Evolutionary conservation across 1,284 basidiomycete species (phyloP).

Genomic region (Cryptococcus neoformans): DNA sequence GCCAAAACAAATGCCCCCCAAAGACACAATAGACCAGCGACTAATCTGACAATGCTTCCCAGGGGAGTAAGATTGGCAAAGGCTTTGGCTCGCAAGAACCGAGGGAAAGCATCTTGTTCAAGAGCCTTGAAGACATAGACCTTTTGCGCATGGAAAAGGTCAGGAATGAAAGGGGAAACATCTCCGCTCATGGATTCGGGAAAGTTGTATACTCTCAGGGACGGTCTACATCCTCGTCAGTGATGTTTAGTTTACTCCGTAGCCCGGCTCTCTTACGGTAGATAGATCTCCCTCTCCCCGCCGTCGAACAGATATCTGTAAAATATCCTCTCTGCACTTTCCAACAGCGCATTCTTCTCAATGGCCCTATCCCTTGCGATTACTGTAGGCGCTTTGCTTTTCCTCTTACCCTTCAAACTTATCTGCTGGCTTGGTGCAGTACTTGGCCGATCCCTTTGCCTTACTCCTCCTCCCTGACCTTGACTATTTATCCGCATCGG

Average conservation of each 20-base stretch:
- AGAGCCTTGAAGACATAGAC: conserved; percentile 96
- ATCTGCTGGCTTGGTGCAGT: conserved; percentile 11
- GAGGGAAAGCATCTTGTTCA: conserved; percentile 96
- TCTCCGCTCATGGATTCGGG: conserved; percentile 61
- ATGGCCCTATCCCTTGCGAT: conserved; percentile 89
- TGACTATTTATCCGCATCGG: neutral
- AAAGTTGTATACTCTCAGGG: conserved; percentile 47
- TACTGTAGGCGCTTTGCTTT: conserved; percentile 64
- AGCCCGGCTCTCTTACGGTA: conserved; percentile 66
- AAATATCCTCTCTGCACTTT: conserved; percentile 92
- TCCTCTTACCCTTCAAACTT: conserved; percentile 15
- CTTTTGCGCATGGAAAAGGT: conserved; percentile 96
- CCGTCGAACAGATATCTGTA: conserved; percentile 75
- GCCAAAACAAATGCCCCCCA: conserved; percentile 89
- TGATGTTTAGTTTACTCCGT: neutral
- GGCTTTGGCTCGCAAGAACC: conserved; percentile 92
- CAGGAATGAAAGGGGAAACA: conserved; percentile 85
- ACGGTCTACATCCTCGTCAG: conserved; percentile 21
- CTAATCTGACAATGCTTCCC: conserved; percentile 80
- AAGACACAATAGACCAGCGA: conserved; percentile 77
- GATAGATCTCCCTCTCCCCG: conserved; percentile 79
- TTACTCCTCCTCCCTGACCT: conserved; percentile 3
- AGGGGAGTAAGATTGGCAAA: conserved; percentile 92
- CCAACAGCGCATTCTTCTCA: conserved; percentile 81
- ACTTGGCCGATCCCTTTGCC: conserved; percentile 12